phyloP scores from a whole-genome alignment of 2,329 filamentous ascomycete species.

The Phoma sp. region DNA sequence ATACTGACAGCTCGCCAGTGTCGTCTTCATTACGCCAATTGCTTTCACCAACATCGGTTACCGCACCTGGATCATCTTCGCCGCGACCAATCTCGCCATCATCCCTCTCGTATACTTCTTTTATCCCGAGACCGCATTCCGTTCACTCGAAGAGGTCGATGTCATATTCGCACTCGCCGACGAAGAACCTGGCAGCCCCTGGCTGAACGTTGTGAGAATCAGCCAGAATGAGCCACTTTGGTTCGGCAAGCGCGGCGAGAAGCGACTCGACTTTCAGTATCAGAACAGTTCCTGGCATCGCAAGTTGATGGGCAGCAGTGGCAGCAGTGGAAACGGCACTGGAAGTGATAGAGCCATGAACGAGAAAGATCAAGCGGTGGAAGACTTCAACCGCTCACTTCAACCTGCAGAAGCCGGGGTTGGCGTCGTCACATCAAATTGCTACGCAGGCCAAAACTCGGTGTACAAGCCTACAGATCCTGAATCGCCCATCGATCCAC shows the following conservation, averaged over 20 bases:
- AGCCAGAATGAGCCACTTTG: conserved; percentile 60
- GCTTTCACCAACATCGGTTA: conserved; percentile 62
- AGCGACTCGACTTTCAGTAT: conserved; percentile 57
- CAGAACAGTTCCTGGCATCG: conserved; percentile 39
- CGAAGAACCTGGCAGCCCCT: conserved; percentile 57
- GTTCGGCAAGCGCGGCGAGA: conserved; percentile 63
- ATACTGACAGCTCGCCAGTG: conserved; percentile 50
- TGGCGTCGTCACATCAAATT: conserved; percentile 1
- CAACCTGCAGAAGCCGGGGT: not conserved
- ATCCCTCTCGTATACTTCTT: conserved; percentile 64
- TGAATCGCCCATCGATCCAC: conserved; percentile 22
- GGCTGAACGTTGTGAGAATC: conserved; percentile 55
- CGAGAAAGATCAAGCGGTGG: conserved; percentile 9
- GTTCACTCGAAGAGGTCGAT: conserved; percentile 70
- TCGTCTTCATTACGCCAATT: conserved; percentile 70
- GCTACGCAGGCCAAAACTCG: conserved; percentile 1
- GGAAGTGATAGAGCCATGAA: conserved; percentile 19
- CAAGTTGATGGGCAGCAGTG: conserved; percentile 21
- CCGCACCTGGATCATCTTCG: conserved; percentile 65
- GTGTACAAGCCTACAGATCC: conserved; percentile 1
- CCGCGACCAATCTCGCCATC: conserved; percentile 58
- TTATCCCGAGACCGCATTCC: conserved; percentile 65
- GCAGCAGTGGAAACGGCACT: conserved; percentile 21
- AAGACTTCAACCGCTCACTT: conserved; percentile 10
- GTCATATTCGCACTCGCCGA: conserved; percentile 63